These are phyloP conservation scores for Angomonas deanei DNA, from an alignment of 208 protist species.

Conservation along the genomic window DNA sequence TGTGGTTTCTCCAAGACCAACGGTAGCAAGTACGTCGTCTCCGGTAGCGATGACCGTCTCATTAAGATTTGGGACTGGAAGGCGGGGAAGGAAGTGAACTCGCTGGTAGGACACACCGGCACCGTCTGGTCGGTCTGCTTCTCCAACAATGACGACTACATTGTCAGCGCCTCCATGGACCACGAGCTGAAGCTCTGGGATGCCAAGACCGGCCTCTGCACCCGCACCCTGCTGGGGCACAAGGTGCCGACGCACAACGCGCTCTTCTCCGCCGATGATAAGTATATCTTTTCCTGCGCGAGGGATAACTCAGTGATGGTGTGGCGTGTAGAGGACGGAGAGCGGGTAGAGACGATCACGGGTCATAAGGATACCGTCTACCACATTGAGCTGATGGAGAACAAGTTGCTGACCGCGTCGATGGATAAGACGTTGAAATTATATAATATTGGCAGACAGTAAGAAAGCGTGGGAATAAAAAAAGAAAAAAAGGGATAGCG, in stretches of 20 bases:
- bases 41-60: slow-evolving; percentile 73
- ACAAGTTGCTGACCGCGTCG: slow-evolving; percentile 75
- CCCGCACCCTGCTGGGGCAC: slow-evolving; percentile 65
- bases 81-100: slow-evolving; percentile 42
- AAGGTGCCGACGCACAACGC: slow-evolving; percentile 78
- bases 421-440: slow-evolving; percentile 84
- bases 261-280: slow-evolving; percentile 68
- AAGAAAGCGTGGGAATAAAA: slow-evolving; percentile 4
- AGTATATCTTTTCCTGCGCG: slow-evolving; percentile 82
- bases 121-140: slow-evolving; percentile 79
- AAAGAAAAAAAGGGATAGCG: not conserved
- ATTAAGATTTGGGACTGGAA: slow-evolving; percentile 87
- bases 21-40: slow-evolving; percentile 68
- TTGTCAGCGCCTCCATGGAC: slow-evolving; percentile 83
- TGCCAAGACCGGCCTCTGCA: slow-evolving; percentile 28
- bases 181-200: slow-evolving; percentile 82
- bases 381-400: slow-evolving; percentile 62
- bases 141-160: slow-evolving; percentile 58
- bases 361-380: slow-evolving; percentile 85
- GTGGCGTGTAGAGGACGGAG: slow-evolving; percentile 59
- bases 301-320: slow-evolving; percentile 80
- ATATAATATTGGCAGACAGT: slow-evolving; percentile 48
- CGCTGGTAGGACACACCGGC: slow-evolving; percentile 68
- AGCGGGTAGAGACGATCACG: slow-evolving; percentile 64
- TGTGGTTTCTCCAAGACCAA: slow-evolving; percentile 78